A percentile compares a stretch with the other conserved stretches of the same genome.
Evolutionary conservation across 768 basidiomycete genomes (phyloP).

Genomic region (Gyrodon lividus): DNA sequence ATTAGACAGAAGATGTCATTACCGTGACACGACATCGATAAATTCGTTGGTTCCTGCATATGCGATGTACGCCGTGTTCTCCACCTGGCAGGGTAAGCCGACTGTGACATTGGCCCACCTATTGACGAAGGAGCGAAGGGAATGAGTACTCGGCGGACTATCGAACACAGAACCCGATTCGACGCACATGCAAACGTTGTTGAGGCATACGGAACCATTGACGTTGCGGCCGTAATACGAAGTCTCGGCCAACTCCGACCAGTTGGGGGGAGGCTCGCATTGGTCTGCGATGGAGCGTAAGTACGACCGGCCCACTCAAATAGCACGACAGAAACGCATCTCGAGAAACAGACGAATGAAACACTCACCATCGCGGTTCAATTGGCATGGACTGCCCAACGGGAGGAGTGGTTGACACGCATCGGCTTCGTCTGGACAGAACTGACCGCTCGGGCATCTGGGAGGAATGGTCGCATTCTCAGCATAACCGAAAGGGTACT

Average conservation of each 20-base stretch:
- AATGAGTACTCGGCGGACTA: background rate
- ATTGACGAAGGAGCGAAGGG: background rate
- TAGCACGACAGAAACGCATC: background rate
- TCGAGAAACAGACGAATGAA: background rate
- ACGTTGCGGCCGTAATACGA: conserved; percentile 68
- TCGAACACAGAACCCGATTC: background rate
- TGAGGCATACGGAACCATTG: conserved; percentile 83
- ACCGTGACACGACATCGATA: conserved; percentile 82
- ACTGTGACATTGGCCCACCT: conserved; percentile 81
- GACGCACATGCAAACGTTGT: conserved; percentile 77
- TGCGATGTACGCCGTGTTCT: conserved; percentile 78
- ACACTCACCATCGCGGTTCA: conserved; percentile 77
- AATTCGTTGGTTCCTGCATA: conserved; percentile 61
- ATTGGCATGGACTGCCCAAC: conserved; percentile 72
- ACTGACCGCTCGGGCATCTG: conserved; percentile 59
- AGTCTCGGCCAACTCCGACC: conserved; percentile 57
- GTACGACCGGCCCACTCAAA: background rate
- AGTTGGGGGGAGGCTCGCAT: conserved; percentile 70
- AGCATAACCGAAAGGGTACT: conserved; percentile 71
- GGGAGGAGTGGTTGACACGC: conserved; percentile 58
- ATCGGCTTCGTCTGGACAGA: conserved; percentile 85
- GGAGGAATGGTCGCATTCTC: conserved; percentile 48
- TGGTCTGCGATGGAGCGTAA: conserved; percentile 53
- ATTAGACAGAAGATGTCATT: background rate
- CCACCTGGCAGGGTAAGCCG: conserved; percentile 61